Percentiles rank a stretch among this genome's conserved stretches.
Conservation (phyloP, 2,329 filamentous ascomycete genomes). For the Beauveria caledonica region DNA sequence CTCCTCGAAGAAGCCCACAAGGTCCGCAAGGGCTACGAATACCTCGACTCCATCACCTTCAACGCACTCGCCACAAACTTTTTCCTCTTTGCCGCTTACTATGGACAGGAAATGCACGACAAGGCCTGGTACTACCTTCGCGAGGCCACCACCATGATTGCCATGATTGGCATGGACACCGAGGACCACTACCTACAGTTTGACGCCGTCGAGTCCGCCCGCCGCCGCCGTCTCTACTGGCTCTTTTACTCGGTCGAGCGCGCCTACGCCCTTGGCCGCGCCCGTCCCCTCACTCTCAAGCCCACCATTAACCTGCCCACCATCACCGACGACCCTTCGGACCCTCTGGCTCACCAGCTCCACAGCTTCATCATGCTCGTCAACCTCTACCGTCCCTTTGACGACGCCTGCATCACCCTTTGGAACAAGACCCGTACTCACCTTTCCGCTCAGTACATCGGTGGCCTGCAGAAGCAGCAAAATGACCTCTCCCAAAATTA, state of each 20-base stretch:
- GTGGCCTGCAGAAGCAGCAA: slow-evolving; percentile 54
- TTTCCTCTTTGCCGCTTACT: slow-evolving; percentile 67
- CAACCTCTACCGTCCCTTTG: slow-evolving; percentile 57
- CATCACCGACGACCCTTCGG: slow-evolving; percentile 50
- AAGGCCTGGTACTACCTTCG: slow-evolving; percentile 73
- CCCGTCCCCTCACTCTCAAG: slow-evolving; percentile 61
- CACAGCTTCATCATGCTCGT: slow-evolving; percentile 52
- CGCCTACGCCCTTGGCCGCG: slow-evolving; percentile 63
- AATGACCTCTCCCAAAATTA: slow-evolving; percentile 45
- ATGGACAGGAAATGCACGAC: slow-evolving; percentile 63
- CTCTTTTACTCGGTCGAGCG: slow-evolving; percentile 61
- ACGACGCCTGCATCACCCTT: slow-evolving; percentile 52
- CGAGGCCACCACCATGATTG: slow-evolving; percentile 64
- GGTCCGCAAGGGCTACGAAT: slow-evolving; percentile 56
- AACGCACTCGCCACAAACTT: slow-evolving; percentile 65
- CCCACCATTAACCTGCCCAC: slow-evolving; percentile 60
- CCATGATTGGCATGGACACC: slow-evolving; percentile 52
- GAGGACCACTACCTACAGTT: slow-evolving; percentile 55
- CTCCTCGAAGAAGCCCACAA: slow-evolving; percentile 59
- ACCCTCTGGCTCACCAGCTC: slow-evolving; percentile 44
- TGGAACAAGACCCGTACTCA: slow-evolving; percentile 59
- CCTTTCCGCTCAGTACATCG: slow-evolving; percentile 49
- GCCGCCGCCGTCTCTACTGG: slow-evolving; percentile 63
- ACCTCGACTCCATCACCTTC: slow-evolving; percentile 46
- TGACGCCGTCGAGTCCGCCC: slow-evolving; percentile 51